Base-by-base conservation (phyloP, 2,329 filamentous ascomycete genomes). In the Fusarium xyrophilum region DNA sequence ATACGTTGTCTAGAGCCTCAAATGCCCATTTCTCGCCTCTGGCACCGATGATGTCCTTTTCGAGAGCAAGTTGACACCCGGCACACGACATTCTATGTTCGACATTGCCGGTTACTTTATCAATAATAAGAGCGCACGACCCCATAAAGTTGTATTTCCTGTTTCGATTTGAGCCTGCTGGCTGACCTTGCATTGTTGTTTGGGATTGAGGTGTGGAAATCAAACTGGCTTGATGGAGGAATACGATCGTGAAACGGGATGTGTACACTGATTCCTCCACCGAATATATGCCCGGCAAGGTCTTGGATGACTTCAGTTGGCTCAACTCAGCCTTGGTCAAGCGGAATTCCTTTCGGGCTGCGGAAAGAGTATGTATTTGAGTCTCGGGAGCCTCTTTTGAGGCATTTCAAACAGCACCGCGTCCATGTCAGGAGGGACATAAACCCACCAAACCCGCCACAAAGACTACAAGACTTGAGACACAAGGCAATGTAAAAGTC, bases 361-460 rank as follows among this genome's bases (percentile, higher is more conserved):
- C n/a, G 6, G 13, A 10, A 21, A n/a, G 38, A 38, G 6, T 27
- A 19, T 27, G 36, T 5, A 40, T 14, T 56, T 12, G 23, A 13
- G 13, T 60, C 39, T 60, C 23, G 0, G 14, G 56, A 27, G 56
- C 47, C 8, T n/a, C n/a, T 38, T 38, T 65, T 57, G n/a, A 78
- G 52, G 55, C 75, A 79, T 8, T 19, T 8, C 33, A 75, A 76
- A 57, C 74, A 79, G 60, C 72, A 77, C 57, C 77, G 73, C 9
- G 19, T 66, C 76, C 73, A 77, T 6, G 61, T 67, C 2, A 73
- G n/a, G 27, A 76, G 67, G 15, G 56, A 75, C 14, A 75, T 50
- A 28, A 74, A 19, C 7, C 72, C 74, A 21, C 60, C 68, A 36
- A 76, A 77, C 27, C 73, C 47, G 19, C 69, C 65, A 51, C 75